Evolutionary conservation across 257 asterid genomes (phyloP).

Genomic region (Salvia splendens): DNA sequence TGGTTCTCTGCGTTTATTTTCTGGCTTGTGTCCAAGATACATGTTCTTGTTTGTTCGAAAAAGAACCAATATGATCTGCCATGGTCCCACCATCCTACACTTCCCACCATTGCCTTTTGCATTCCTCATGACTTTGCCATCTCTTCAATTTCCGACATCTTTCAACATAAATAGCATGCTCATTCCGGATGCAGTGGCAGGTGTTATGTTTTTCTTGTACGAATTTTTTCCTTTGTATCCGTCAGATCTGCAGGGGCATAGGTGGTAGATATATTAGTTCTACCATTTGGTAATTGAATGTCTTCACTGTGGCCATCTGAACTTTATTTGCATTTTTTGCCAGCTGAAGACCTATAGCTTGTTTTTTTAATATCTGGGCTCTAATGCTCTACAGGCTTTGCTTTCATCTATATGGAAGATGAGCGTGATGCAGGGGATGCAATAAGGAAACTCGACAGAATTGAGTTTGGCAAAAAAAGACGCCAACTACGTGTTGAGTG

Average conservation of each 20-base stretch:
- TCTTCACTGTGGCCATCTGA: constrained; percentile 43
- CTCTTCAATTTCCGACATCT: constrained; percentile 83
- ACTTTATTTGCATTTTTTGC: constrained; percentile 33
- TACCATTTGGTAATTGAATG: constrained; percentile 41
- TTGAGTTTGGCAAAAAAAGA: constrained; percentile 85
- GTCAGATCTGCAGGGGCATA: constrained; percentile 52
- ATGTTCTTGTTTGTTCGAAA: constrained; percentile 79
- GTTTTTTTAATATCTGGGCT: constrained; percentile 37
- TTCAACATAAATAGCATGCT: constrained; percentile 83
- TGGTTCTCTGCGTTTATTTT: constrained; percentile 88
- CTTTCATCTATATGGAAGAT: constrained; percentile 92
- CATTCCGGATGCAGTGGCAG: constrained; percentile 92
- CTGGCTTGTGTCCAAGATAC: constrained; percentile 87
- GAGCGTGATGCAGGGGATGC: constrained; percentile 97
- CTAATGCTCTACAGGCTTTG: constrained; percentile 63
- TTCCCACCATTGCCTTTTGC: constrained; percentile 90
- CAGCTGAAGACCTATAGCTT: constrained; percentile 25
- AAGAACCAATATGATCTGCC: constrained; percentile 87
- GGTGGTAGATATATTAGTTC: constrained; percentile 48
- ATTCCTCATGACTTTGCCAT: constrained; percentile 93
- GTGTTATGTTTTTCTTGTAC: constrained; percentile 77
- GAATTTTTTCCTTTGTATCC: constrained; percentile 41
- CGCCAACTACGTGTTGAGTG: constrained; percentile 87
- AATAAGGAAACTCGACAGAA: constrained; percentile 78
- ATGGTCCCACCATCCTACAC: constrained; percentile 78